Conservation (phyloP, 495 filamentous ascomycete genomes). For the Hyaloscypha variabilis region DNA sequence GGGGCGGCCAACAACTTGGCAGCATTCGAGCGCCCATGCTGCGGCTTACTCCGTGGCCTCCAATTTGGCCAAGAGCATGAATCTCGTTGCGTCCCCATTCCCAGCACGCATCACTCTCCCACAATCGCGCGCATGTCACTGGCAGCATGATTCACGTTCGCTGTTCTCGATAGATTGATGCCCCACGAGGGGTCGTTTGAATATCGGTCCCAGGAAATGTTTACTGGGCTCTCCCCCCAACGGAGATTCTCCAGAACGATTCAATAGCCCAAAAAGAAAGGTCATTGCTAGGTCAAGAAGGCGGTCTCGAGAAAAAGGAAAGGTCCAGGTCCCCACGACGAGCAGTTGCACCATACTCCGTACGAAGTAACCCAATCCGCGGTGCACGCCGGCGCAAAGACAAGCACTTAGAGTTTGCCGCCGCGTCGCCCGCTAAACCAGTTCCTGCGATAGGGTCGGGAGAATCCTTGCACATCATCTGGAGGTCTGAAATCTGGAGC, state of each 20-base stretch:
- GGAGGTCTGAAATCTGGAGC: neutral
- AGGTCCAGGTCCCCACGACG: neutral
- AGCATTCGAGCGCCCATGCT: neutral
- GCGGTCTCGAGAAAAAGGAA: neutral
- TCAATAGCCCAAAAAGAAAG: neutral
- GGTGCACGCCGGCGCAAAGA: neutral
- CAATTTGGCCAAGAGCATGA: neutral
- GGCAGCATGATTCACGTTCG: neutral
- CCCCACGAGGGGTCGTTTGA: neutral
- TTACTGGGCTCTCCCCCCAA: neutral
- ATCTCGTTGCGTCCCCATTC: neutral
- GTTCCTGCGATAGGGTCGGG: neutral
- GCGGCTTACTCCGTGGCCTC: neutral
- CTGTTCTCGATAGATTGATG: neutral
- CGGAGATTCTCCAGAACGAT: neutral
- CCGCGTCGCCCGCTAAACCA: neutral
- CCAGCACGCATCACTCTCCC: too few species aligned
- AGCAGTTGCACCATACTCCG: neutral
- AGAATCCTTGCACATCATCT: neutral
- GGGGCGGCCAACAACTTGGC: neutral
- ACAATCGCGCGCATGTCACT: neutral
- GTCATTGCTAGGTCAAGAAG: neutral
- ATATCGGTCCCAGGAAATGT: neutral
- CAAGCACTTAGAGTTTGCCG: slow-evolving; percentile 9
- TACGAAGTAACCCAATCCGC: neutral